Evolutionary conservation across 257 asterid species (phyloP).

Genomic region (Fraxinus pennsylvanica): DNA sequence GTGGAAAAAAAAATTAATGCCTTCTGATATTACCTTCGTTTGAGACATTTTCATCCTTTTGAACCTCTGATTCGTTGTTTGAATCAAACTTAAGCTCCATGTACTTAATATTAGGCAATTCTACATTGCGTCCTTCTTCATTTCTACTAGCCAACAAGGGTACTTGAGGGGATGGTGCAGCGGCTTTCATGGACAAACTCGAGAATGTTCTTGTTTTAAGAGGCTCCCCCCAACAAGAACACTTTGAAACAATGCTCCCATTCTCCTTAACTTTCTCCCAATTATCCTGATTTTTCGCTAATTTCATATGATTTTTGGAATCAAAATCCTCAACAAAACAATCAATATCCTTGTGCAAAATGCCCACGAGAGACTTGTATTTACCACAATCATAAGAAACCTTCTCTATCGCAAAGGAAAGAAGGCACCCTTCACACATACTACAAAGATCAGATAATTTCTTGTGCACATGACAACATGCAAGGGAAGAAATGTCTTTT

Average conservation of each 20-base stretch:
- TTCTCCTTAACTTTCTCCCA: neutral
- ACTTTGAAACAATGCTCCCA: neutral
- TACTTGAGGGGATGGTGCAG: neutral
- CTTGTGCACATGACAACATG: slow-evolving; percentile 80
- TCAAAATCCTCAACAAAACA: neutral
- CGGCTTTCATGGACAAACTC: neutral
- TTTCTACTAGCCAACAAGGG: neutral
- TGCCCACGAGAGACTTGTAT: neutral
- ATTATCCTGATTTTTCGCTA: neutral
- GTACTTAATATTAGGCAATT: neutral
- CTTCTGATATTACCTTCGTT: neutral
- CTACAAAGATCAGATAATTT: slow-evolving; percentile 62
- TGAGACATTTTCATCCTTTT: neutral
- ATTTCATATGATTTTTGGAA: neutral
- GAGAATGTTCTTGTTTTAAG: neutral
- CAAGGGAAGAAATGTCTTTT: slow-evolving; percentile 71
- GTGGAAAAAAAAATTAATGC: too few species aligned
- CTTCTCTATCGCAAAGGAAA: slow-evolving; percentile 61
- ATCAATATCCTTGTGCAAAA: slow-evolving; percentile 1
- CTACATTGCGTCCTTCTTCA: neutral
- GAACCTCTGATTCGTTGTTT: neutral
- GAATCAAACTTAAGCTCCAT: neutral
- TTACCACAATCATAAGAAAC: slow-evolving; percentile 26
- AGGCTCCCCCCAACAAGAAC: neutral
- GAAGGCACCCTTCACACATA: slow-evolving; percentile 84